Conservation (phyloP, 257 asterid species). For the Echites panduratus region DNA sequence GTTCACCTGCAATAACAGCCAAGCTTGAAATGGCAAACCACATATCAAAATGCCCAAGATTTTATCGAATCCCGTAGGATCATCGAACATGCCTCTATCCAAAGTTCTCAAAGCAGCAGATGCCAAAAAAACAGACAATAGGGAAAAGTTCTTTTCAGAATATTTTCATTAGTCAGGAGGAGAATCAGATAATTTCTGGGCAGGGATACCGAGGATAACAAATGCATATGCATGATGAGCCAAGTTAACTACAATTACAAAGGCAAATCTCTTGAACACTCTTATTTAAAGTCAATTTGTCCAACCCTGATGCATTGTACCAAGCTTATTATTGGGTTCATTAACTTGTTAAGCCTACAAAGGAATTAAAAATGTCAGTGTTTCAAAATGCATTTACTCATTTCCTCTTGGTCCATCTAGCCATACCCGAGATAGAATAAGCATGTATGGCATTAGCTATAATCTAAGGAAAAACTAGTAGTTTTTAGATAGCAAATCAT, state of each 20-base stretch:
- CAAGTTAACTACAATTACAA: neutral
- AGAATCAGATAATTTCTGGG: neutral
- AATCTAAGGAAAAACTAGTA: neutral
- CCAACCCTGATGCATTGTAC: neutral
- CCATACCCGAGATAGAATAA: neutral
- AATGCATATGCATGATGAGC: neutral
- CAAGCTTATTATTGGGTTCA: neutral
- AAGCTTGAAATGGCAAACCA: neutral
- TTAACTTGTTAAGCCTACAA: neutral
- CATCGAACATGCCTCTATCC: neutral
- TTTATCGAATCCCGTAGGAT: neutral
- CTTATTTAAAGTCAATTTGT: neutral
- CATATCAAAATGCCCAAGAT: neutral
- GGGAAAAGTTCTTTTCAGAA: neutral
- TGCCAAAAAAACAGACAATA: neutral
- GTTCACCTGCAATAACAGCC: conserved; percentile 55
- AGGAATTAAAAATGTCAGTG: neutral
- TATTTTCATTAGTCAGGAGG: neutral
- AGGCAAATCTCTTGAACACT: neutral
- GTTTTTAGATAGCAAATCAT: no score
- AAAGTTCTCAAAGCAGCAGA: neutral
- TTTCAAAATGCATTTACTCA: neutral
- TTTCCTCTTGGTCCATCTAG: neutral
- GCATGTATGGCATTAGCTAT: neutral
- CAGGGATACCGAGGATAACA: neutral